Percentiles rank a stretch among this genome's conserved stretches.
phyloP scores from a whole-genome alignment of 495 filamentous ascomycete genomes.

The Penicillium cosmopolitanum region DNA sequence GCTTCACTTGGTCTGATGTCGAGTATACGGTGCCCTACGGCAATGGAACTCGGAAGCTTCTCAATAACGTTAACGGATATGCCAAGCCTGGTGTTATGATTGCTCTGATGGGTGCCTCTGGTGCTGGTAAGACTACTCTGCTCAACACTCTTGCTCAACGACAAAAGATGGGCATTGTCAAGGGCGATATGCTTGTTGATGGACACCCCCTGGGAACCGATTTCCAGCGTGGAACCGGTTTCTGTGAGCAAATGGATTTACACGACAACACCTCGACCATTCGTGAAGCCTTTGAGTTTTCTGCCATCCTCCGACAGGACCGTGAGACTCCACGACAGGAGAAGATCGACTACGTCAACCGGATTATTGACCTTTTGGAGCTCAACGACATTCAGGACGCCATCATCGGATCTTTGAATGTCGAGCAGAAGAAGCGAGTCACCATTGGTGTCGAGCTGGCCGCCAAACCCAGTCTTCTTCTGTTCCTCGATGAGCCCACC shows the following conservation, averaged over 20 bases:
- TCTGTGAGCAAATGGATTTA: slow-evolving; percentile 86
- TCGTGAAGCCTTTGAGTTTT: slow-evolving; percentile 69
- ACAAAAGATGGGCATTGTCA: slow-evolving; percentile 70
- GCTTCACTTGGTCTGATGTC: slow-evolving; percentile 78
- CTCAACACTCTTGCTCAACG: slow-evolving; percentile 78
- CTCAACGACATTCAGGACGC: slow-evolving; percentile 60
- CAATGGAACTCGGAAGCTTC: slow-evolving; percentile 68
- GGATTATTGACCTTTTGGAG: slow-evolving; percentile 63
- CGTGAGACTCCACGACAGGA: slow-evolving; percentile 50
- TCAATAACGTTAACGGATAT: slow-evolving; percentile 74
- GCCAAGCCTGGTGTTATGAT: slow-evolving; percentile 81
- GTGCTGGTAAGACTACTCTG: slow-evolving; percentile 81
- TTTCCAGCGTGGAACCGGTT: slow-evolving; percentile 83
- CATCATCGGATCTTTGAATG: slow-evolving; percentile 58
- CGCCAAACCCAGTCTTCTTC: slow-evolving; percentile 77
- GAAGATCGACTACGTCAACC: slow-evolving; percentile 63
- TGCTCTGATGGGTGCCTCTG: slow-evolving; percentile 82
- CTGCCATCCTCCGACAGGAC: slow-evolving; percentile 65
- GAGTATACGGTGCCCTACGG: slow-evolving; percentile 74
- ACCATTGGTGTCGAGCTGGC: slow-evolving; percentile 94
- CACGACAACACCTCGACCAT: slow-evolving; percentile 71
- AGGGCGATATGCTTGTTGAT: slow-evolving; percentile 78
- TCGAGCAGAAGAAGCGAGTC: slow-evolving; percentile 71
- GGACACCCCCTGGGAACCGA: slow-evolving; percentile 66
- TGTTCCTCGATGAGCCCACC: slow-evolving; percentile 84